Conservation (phyloP, 2,329 filamentous ascomycete species). For the Cadophora luteo-olivacea region DNA sequence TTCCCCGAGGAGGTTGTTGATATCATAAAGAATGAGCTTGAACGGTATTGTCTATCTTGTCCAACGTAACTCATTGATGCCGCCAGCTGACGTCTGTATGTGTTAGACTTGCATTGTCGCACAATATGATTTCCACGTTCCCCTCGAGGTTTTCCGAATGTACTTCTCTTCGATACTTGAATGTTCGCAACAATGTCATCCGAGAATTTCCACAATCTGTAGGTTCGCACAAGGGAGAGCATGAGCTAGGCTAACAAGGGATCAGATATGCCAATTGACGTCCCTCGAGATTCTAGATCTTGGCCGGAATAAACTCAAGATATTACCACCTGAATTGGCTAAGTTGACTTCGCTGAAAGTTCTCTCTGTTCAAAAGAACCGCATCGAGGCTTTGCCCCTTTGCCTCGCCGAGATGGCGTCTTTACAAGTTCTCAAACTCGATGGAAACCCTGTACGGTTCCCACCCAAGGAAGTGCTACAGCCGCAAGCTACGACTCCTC, state of each 20-base stretch:
- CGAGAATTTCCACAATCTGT: slow-evolving; percentile 69
- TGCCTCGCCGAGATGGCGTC: slow-evolving; percentile 90
- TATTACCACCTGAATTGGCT: slow-evolving; percentile 79
- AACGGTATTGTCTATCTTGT: slow-evolving; percentile 40
- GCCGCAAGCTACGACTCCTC: slow-evolving; percentile 59
- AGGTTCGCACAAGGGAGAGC: slow-evolving; percentile 45
- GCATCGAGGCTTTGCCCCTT: slow-evolving; percentile 81
- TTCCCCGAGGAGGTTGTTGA: slow-evolving; percentile 47
- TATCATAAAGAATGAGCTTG: slow-evolving; percentile 46
- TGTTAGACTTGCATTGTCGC: slow-evolving; percentile 76
- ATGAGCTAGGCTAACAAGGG: slow-evolving; percentile 25
- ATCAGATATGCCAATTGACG: slow-evolving; percentile 81
- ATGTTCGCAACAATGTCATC: slow-evolving; percentile 79
- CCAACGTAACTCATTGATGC: slow-evolving; percentile 37
- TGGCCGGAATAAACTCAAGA: slow-evolving; percentile 82
- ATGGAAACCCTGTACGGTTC: slow-evolving; percentile 85
- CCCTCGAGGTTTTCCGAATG: slow-evolving; percentile 77
- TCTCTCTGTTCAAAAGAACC: slow-evolving; percentile 84
- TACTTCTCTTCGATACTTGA: slow-evolving; percentile 79
- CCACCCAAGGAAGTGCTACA: slow-evolving; percentile 75
- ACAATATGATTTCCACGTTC: slow-evolving; percentile 76
- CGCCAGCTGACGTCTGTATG: slow-evolving; percentile 37
- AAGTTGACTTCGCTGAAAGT: slow-evolving; percentile 88
- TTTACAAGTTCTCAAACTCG: slow-evolving; percentile 86
- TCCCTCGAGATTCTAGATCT: slow-evolving; percentile 93